Percentiles rank a stretch among this genome's conserved stretches.
phyloP scores from a whole-genome alignment of 495 filamentous ascomycete species.

The Corynascus novoguineensis region DNA sequence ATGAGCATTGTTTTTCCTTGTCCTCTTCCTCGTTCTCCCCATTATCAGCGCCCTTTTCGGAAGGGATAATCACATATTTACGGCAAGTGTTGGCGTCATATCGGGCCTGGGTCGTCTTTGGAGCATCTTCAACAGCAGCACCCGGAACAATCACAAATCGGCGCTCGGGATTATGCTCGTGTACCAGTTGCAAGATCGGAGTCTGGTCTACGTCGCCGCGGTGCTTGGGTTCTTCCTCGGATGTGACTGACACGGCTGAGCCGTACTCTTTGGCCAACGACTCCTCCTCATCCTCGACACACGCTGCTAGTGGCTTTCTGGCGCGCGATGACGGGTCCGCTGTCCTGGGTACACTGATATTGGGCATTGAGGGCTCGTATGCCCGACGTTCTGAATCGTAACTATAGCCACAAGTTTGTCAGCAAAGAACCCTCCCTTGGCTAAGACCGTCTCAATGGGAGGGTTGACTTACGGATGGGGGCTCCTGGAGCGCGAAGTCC shows the following conservation, averaged over 20 bases:
- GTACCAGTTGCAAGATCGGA: slow-evolving; percentile 37
- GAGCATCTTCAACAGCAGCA: slow-evolving; percentile 18
- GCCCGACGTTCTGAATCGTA: slow-evolving; percentile 13
- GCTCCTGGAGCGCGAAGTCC: slow-evolving; percentile 38
- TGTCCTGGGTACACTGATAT: slow-evolving; percentile 15
- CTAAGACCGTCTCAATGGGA: not conserved
- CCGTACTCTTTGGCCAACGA: slow-evolving; percentile 42
- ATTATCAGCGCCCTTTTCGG: slow-evolving; percentile 4
- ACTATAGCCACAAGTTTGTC: not conserved
- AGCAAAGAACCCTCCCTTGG: not conserved
- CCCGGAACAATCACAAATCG: slow-evolving; percentile 41
- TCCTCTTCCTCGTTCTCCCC: slow-evolving; percentile 9
- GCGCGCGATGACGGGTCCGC: not conserved
- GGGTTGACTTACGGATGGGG: slow-evolving; percentile 35
- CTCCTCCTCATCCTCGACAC: slow-evolving; percentile 43
- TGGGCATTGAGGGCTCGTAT: slow-evolving; percentile 11
- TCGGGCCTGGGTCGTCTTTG: slow-evolving; percentile 19
- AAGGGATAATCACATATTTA: slow-evolving; percentile 28
- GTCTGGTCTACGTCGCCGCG: slow-evolving; percentile 42
- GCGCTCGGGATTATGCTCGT: slow-evolving; percentile 44
- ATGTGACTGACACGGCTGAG: slow-evolving; percentile 22
- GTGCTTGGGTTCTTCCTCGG: slow-evolving; percentile 37
- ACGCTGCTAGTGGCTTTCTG: slow-evolving; percentile 35
- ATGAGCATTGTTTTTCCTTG: slow-evolving; percentile 17
- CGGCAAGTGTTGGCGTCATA: slow-evolving; percentile 42